Conservation (phyloP, 2,329 filamentous ascomycete species). For the Geosmithia putterillii region DNA sequence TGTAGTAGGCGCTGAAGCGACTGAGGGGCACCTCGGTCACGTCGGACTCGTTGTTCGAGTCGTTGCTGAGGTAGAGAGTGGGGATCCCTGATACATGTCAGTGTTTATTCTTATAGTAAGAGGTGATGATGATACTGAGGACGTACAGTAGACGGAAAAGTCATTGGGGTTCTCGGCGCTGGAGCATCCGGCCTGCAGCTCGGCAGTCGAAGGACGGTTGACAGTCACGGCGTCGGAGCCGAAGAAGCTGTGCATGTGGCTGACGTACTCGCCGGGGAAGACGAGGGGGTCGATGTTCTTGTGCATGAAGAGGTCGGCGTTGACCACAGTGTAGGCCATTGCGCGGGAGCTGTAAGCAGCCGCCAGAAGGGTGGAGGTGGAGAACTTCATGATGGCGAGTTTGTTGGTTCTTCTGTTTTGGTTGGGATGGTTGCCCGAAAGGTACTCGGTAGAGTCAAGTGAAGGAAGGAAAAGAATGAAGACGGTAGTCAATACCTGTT, state of each 20-base stretch:
- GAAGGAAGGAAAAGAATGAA: too few relatives aligned
- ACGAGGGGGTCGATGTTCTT: slow-evolving; percentile 16
- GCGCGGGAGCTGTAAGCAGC: slow-evolving; percentile 2
- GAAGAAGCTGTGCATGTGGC: slow-evolving; percentile 17
- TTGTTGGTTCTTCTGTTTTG: too few relatives aligned
- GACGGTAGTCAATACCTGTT: too few relatives aligned
- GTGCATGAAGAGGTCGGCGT: slow-evolving; percentile 10
- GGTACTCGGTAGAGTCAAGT: too few relatives aligned
- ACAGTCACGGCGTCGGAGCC: slow-evolving; percentile 16
- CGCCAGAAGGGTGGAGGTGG: not conserved
- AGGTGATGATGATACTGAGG: slow-evolving; percentile 1
- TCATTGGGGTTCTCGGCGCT: slow-evolving; percentile 33
- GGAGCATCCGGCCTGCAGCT: slow-evolving; percentile 28
- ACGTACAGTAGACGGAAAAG: slow-evolving; percentile 26
- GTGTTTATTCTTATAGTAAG: not conserved
- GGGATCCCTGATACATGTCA: slow-evolving; percentile 17
- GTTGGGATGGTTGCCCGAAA: too few relatives aligned
- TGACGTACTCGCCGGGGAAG: slow-evolving; percentile 12
- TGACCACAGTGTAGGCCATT: slow-evolving; percentile 12
- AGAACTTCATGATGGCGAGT: too few relatives aligned
- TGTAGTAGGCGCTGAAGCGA: slow-evolving; percentile 33
- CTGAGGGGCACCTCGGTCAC: slow-evolving; percentile 17
- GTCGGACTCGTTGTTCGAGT: slow-evolving; percentile 16
- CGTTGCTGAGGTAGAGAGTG: slow-evolving; percentile 22
- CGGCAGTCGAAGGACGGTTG: slow-evolving; percentile 13